Evolutionary conservation across 1,284 basidiomycete species (phyloP).

Genomic region (Ustilago vetiveriae): DNA sequence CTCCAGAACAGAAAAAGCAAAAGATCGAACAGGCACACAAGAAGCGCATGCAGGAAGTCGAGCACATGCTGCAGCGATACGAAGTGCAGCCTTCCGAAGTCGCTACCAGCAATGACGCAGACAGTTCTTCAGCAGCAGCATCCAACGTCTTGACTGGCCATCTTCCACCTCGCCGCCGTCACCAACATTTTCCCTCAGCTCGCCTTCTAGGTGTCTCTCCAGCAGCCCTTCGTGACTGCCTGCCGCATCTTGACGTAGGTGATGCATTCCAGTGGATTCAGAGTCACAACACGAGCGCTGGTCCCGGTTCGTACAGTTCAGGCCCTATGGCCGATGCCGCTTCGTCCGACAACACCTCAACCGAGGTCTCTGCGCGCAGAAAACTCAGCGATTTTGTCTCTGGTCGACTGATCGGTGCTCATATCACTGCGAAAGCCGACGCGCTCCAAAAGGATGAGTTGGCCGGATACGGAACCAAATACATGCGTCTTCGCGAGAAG

Average conservation of each 20-base stretch:
- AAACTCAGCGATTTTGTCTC: conserved; percentile 50
- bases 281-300: conserved; percentile 66
- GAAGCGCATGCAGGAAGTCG: conserved; percentile 57
- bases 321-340: conserved; percentile 52
- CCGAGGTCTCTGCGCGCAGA: conserved; percentile 33
- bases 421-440: conserved; percentile 7
- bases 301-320: conserved; percentile 59
- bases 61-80: conserved; percentile 50
- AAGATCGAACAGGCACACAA: conserved; percentile 34
- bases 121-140: not conserved
- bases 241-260: conserved; percentile 87
- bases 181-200: conserved; percentile 56
- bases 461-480: conserved; percentile 47
- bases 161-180: conserved; percentile 38
- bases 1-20: conserved; percentile 32
- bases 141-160: conserved; percentile 25
- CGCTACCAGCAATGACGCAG: no score
- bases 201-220: conserved; percentile 75
- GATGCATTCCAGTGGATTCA: conserved; percentile 78
- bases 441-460: conserved; percentile 21
- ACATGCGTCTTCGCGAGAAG: conserved; percentile 38
- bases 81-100: conserved; percentile 49
- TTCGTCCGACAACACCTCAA: conserved; percentile 3
- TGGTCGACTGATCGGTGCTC: conserved; percentile 48
- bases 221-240: conserved; percentile 76